phyloP scores from a whole-genome alignment of 2,329 filamentous ascomycete species.

The Passalora sequoiae region DNA sequence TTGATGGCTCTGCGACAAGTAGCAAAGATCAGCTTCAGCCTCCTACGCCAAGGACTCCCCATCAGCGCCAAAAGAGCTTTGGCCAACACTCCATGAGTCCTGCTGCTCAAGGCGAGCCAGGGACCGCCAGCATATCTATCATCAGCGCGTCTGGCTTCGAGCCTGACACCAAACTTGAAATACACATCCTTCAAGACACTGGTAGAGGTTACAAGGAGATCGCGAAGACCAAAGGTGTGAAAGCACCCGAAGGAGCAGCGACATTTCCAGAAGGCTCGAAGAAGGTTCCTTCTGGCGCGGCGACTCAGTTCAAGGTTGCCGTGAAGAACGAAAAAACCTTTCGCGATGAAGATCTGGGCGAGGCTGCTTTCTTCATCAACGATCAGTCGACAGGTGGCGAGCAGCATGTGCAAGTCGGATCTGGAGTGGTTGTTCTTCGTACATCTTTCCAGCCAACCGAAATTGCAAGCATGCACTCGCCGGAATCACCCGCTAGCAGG shows the following conservation, averaged over 20 bases:
- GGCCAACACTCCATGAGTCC: slow-evolving; percentile 28
- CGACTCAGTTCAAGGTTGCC: slow-evolving; percentile 78
- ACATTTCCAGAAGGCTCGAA: slow-evolving; percentile 55
- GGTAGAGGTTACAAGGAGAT: slow-evolving; percentile 69
- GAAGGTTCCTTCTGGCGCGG: slow-evolving; percentile 69
- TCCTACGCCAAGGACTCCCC: slow-evolving; percentile 32
- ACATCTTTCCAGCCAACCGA: slow-evolving; percentile 30
- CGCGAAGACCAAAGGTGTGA: slow-evolving; percentile 88
- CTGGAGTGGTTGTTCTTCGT: slow-evolving; percentile 61
- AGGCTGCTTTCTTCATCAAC: slow-evolving; percentile 85
- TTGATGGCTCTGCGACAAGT: slow-evolving; percentile 19
- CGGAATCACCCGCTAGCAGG: slow-evolving; percentile 18
- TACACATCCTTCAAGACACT: slow-evolving; percentile 31
- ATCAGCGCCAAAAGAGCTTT: slow-evolving; percentile 46
- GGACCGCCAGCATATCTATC: slow-evolving; percentile 74
- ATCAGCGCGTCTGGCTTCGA: slow-evolving; percentile 72
- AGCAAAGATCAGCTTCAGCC: slow-evolving; percentile 22
- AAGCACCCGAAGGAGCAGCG: slow-evolving; percentile 61
- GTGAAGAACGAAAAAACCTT: slow-evolving; percentile 84
- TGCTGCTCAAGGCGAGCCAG: slow-evolving; percentile 50
- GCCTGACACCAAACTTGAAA: slow-evolving; percentile 34
- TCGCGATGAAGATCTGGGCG: slow-evolving; percentile 78
- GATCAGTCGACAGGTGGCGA: slow-evolving; percentile 62
- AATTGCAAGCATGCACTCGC: slow-evolving; percentile 17
- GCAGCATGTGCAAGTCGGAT: slow-evolving; percentile 71